Base-by-base conservation (phyloP, 768 basidiomycete genomes). In the Chlorophyllum brunneum region DNA sequence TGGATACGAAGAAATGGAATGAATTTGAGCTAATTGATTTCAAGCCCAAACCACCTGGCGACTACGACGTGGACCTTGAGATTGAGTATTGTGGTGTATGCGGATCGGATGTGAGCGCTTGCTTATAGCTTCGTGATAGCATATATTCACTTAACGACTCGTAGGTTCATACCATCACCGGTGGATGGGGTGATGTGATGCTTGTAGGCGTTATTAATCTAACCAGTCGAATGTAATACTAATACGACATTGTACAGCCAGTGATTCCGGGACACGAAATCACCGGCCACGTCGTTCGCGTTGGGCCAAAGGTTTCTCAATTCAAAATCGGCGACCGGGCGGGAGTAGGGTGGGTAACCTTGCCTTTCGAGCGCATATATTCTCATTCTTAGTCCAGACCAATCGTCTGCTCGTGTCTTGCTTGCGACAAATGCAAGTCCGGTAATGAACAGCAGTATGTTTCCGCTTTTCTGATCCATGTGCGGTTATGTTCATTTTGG, bases 241-340 rank as follows among this genome's bases (percentile, higher is more conserved):
- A 31, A 6, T 31, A 15, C 18, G 5, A 5, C 4, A 40, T 48
- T 7, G 26, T 24, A 18, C 54, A 69, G 67, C 72, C 71, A 37
- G 48, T 71, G 18, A 70, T 74, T 40, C 60, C 69, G 36, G 75
- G 77, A 13, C 80, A 83, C 58, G 81, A 82, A 63, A 80, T 85
- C 48, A 72, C 79, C 42, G 83, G 82, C 4, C 65, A 64, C 7
- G 80, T 77, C 31, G 72, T 71, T 20, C 67, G 71, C 9, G 78
- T 86, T 53, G 82, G 85, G 2, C 63, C 73, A 5, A 71, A 80
- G 37, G 81, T 83, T 38, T 71, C 59, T 3, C 73, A 73, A 43
- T 71, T 84, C 69, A 80, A 81, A 60, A 69, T 75, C 7, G 82
- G 82, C 20, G 78, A 83, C 60, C 63, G 76, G 7, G 83, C 74